Conservation (phyloP, 2,329 filamentous ascomycete genomes). For the Monilinia fructigena region DNA sequence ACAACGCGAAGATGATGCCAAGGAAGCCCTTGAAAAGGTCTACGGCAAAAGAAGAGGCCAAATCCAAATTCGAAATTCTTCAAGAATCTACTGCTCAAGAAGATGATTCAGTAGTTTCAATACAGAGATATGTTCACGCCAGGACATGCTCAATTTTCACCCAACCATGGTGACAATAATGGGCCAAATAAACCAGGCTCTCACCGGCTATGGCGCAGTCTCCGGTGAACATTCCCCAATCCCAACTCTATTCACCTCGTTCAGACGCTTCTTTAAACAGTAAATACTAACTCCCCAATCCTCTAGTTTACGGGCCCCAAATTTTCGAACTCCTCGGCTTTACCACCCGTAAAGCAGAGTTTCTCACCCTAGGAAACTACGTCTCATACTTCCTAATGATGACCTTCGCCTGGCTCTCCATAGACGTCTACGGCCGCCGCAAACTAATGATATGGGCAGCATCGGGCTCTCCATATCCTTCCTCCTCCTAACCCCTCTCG, state of each 20-base stretch:
- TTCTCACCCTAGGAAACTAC: conserved; percentile 60
- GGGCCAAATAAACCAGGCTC: conserved; percentile 61
- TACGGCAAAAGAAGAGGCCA: conserved; percentile 52
- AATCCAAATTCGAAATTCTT: conserved; percentile 51
- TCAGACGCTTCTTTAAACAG: too few relatives aligned
- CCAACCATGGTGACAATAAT: conserved; percentile 60
- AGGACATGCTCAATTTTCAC: conserved; percentile 56
- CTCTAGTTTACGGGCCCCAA: conserved; percentile 58
- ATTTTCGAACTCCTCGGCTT: conserved; percentile 63
- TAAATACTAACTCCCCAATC: conserved; percentile 30
- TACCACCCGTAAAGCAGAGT: conserved; percentile 50
- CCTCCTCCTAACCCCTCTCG: conserved; percentile 51
- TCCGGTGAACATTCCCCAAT: conserved; percentile 36
- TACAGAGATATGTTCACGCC: conserved; percentile 60
- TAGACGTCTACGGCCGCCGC: conserved; percentile 55
- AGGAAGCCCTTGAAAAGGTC: conserved; percentile 48
- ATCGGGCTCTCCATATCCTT: conserved; percentile 50
- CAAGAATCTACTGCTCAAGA: conserved; percentile 51
- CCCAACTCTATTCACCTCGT: too few relatives aligned
- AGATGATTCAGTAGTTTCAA: conserved; percentile 45
- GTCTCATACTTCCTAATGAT: conserved; percentile 58
- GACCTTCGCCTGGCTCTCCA: conserved; percentile 59
- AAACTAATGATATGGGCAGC: conserved; percentile 55
- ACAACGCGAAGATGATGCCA: conserved; percentile 51
- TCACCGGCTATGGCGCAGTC: conserved; percentile 59